phyloP scores from a whole-genome alignment of 2,329 filamentous ascomycete species.

The Aspergillus pseudoglaucus region DNA sequence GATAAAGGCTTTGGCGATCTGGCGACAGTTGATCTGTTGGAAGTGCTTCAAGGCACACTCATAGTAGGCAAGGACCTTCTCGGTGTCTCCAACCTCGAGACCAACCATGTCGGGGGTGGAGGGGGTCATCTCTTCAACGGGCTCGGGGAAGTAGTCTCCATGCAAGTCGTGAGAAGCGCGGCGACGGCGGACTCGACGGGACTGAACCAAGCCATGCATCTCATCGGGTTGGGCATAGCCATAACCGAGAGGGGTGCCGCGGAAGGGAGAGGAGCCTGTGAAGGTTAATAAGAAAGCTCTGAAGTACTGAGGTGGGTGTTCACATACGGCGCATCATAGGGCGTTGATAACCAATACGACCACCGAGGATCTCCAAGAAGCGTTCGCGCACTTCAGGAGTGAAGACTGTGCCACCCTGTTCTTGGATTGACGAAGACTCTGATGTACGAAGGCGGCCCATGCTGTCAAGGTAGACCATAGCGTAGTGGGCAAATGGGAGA shows the following conservation, averaged over 20 bases:
- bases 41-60: slow-evolving; percentile 36
- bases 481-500: slow-evolving; percentile 28
- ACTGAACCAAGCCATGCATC: slow-evolving; percentile 4
- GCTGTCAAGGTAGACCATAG: slow-evolving; percentile 31
- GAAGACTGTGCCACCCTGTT: slow-evolving; percentile 25
- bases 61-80: slow-evolving; percentile 36
- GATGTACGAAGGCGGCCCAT: slow-evolving; percentile 26
- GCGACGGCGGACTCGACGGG: slow-evolving; percentile 26
- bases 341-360: slow-evolving; percentile 23
- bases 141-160: slow-evolving; percentile 16
- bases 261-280: slow-evolving; percentile 7
- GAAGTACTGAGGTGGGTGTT: not conserved
- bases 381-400: slow-evolving; percentile 28
- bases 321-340: slow-evolving; percentile 23
- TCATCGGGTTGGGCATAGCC: slow-evolving; percentile 7
- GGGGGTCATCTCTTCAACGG: slow-evolving; percentile 16
- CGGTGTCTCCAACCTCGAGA: slow-evolving; percentile 33
- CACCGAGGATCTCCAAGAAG: slow-evolving; percentile 29
- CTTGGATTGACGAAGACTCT: slow-evolving; percentile 27
- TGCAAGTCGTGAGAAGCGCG: slow-evolving; percentile 15
- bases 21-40: slow-evolving; percentile 41
- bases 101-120: slow-evolving; percentile 21
- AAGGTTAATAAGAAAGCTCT: not conserved
- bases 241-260: slow-evolving; percentile 14
- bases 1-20: slow-evolving; percentile 42